A percentile compares a stretch with the other conserved stretches of the same genome.
Evolutionary conservation across 805 yeast genomes (phyloP).

Genomic region (Zygosaccharomyces bisporus): DNA sequence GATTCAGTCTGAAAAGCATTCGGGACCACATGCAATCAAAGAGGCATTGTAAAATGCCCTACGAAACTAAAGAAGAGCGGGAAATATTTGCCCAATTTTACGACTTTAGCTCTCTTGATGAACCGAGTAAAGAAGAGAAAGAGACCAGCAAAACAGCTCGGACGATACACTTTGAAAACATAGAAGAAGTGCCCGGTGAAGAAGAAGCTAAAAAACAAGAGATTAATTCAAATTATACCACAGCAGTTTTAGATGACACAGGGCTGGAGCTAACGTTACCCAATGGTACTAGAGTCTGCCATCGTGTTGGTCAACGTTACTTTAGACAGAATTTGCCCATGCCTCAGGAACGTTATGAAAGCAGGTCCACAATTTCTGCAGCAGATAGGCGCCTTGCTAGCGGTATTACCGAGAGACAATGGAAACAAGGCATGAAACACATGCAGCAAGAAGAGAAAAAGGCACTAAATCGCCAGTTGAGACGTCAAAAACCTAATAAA

Average conservation of each 20-base stretch:
- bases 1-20: constrained; percentile 78
- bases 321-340: constrained; percentile 60
- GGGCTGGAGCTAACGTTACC: constrained; percentile 72
- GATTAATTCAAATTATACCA: constrained; percentile 34
- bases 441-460: constrained; percentile 43
- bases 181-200: constrained; percentile 32
- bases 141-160: constrained; percentile 19
- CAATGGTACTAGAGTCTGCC: constrained; percentile 75
- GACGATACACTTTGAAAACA: constrained; percentile 33
- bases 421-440: constrained; percentile 47
- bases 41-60: constrained; percentile 86
- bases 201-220: constrained; percentile 23
- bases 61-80: constrained; percentile 75
- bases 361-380: constrained; percentile 69
- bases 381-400: constrained; percentile 63
- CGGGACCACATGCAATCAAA: constrained; percentile 85
- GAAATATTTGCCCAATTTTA: constrained; percentile 75
- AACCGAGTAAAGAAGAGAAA: constrained; percentile 31
- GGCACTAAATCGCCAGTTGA: constrained; percentile 39
- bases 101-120: constrained; percentile 70
- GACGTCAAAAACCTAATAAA: constrained; percentile 55
- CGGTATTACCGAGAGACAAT: constrained; percentile 59
- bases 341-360: constrained; percentile 44
- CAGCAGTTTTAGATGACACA: constrained; percentile 44
- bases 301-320: constrained; percentile 67